phyloP scores from a whole-genome alignment of 352 stramenopile genomes.

The Phytophthora pistaciae region DNA sequence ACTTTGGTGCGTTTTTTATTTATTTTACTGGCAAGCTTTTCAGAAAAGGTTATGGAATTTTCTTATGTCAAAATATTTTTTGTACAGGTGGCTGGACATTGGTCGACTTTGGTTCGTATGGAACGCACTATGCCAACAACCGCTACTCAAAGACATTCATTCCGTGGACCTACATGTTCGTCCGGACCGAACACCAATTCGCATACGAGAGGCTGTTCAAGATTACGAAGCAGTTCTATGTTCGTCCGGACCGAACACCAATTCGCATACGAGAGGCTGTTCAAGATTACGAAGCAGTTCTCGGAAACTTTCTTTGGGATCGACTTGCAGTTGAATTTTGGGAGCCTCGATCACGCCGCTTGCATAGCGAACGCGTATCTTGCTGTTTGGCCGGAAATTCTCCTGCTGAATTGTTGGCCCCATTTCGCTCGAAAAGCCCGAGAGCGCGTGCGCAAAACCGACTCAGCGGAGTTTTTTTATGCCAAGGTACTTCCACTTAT shows the following conservation, averaged over 20 bases:
- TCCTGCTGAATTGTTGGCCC: neutral
- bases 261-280: neutral
- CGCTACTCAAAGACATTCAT: neutral
- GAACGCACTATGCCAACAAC: neutral
- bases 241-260: neutral
- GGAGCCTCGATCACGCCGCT: neutral
- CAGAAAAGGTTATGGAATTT: neutral
- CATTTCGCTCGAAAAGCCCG: neutral
- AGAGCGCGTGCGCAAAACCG: neutral
- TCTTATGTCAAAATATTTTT: neutral
- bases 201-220: neutral
- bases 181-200: neutral
- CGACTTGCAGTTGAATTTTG: neutral
- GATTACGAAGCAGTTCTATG: neutral
- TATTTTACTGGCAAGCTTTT: too few relatives aligned
- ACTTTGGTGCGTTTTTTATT: neutral
- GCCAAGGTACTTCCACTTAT: neutral
- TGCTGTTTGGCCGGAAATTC: neutral
- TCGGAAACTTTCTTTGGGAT: neutral
- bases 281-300: neutral
- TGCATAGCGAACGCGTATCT: neutral
- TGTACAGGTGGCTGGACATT: neutral
- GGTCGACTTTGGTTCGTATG: neutral
- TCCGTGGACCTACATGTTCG: neutral
- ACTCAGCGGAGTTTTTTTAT: neutral